Evolutionary conservation across 768 basidiomycete genomes (phyloP), one percentile per base, ranked within the genome.

Genomic region (Rubroboletus satanas): DNA sequence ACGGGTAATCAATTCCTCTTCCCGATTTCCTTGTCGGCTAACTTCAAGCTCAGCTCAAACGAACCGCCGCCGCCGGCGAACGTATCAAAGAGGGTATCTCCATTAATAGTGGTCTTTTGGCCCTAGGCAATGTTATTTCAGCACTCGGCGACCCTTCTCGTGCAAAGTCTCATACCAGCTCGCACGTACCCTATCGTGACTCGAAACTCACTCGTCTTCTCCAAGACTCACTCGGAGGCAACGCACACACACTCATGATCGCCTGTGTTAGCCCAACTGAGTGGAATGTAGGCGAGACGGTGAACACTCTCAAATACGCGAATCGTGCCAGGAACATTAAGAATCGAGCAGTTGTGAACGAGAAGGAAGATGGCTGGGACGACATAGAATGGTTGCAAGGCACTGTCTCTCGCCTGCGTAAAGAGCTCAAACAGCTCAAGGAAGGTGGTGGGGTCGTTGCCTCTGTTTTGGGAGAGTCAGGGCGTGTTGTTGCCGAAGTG

Each of bases 61-160:
- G 97, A 41, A 99, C 97, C 9, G 91, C 94, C 1, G 97, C 96
- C 5, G 87, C 86, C 9, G 97, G 97, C 5, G 96, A 98, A 59
- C 88, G 96, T 52, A 92, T 96, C 72, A 98, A 93, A 71, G 97
- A 98, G 74, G 96, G 96, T n/a, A 97, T 97, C 51, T 93, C 93
- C 29, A 98, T 98, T 76, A 99, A 99, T 76, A 90, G 91, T 57
- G 97, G 97, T 56, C 83, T 99, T 33, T 81, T 94, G 35, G 96
- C 97, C 17, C 82, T 99, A 21, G 97, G 97, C 44, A 99, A 99
- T 71, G 97, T 99, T 64, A 98, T 99, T 55, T 98, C 96, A 57
- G 93, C 95, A 0, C 85, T 98, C 18, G 96, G 93, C 7, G 96
- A 98, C 72, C 96, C 96, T 31, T 79, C 89, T 39, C 84, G 91